Evolutionary conservation across 495 filamentous ascomycete genomes (phyloP), one percentile per base, ranked within the genome.

Genomic region (Penicillium maclennaniae): DNA sequence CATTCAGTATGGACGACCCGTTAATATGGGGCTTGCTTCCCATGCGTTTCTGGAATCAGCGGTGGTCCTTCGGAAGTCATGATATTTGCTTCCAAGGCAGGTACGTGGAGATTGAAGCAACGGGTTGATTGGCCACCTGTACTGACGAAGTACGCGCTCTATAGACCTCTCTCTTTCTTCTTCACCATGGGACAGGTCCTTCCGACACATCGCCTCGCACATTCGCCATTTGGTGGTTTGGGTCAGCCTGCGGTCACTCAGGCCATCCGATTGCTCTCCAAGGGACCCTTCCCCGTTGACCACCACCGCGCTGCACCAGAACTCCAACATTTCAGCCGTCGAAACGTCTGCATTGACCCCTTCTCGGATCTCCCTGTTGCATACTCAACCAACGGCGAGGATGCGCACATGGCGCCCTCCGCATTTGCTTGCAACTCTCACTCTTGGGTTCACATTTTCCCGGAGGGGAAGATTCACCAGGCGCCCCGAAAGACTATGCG

Each of bases 371-470:
- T 72, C 19, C 72, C 71, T 4, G 72, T 79, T 49, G 70, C 76
- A 14, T 75, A 66, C 34, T 76, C 76, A 15, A 78, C 81, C 7
- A 73, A 79, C 34, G 69, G 82, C 34, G 67, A 76, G 15, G 86
- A 89, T 61, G 83, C 79, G 4, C 72, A 79, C 34, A 69, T 78
- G n/a, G 64, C 74, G 1, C 72, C 83, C 0, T 72, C 75, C 14
- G 86, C 83, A 44, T 92, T 83, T 72, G 55, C 74, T 20, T 78
- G 70, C 62, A 76, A 80, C 53, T 82, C 84, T 3, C 75, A 87
- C 69, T 77, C 79, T 37, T 97, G 92, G 93, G 73, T 97, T 3
- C 93, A 98, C 70, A 87, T 97, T 40, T 98, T 97, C 71, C 93
- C 93, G 34, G 93, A 98, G 69, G 93, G 91, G 14, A 86, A 85